Evolutionary conservation across 371 early-diverging fungal species (phyloP).

Genomic region (Syncephalis fuscata): DNA sequence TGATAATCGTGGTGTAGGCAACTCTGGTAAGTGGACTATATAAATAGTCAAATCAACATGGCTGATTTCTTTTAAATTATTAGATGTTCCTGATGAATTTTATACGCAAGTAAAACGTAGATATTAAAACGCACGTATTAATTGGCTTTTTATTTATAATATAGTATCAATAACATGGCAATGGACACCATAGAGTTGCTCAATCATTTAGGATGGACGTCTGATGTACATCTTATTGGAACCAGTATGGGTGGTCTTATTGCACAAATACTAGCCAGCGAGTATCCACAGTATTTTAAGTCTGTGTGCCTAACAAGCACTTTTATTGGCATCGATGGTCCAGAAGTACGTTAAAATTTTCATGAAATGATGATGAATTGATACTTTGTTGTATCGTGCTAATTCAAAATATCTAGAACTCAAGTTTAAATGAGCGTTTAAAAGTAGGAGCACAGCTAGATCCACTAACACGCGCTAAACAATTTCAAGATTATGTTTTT

Average conservation of each 20-base stretch:
- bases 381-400: background rate
- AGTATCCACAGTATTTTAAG: conserved; percentile 13
- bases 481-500: too few relatives aligned
- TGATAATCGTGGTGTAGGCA: conserved; percentile 65
- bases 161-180: conserved; percentile 48
- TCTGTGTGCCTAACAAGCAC: conserved; percentile 22
- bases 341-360: background rate
- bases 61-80: too few relatives aligned
- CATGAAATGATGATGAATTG: background rate
- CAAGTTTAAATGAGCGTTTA: too few relatives aligned
- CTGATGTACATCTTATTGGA: conserved; percentile 42
- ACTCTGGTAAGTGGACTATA: background rate
- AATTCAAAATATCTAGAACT: background rate
- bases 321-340: conserved; percentile 2
- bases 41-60: too few relatives aligned
- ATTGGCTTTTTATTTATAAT: background rate
- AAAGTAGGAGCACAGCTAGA: too few relatives aligned
- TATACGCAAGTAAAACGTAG: background rate
- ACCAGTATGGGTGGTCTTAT: conserved; percentile 73
- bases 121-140: conserved; percentile 3
- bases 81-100: background rate
- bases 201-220: conserved; percentile 40
- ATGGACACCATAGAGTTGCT: conserved; percentile 38
- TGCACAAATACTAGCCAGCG: conserved; percentile 27
- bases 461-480: too few relatives aligned